Conservation (phyloP, 139 green algal genomes). For the Protoeuglena noctilucae region DNA sequence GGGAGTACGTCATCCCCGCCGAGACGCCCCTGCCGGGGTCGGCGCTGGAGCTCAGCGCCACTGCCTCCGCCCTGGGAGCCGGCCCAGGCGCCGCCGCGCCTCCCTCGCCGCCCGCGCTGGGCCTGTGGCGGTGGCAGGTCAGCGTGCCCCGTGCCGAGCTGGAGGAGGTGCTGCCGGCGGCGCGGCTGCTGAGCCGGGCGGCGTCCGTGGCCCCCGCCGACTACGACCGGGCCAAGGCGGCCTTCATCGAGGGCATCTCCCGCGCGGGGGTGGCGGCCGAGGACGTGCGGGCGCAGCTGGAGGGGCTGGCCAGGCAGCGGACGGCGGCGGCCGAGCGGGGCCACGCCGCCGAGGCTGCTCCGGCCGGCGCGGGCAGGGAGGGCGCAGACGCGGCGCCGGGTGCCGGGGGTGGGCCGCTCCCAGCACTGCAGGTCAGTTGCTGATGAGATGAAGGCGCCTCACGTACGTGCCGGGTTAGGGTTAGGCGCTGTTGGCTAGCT, state of each 20-base stretch:
- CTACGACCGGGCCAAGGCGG: conserved; percentile 15
- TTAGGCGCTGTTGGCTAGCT: too few relatives aligned
- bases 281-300: conserved; percentile 2
- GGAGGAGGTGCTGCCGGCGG: conserved; percentile 71
- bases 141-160: conserved; percentile 55
- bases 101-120: too few relatives aligned
- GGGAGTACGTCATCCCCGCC: conserved; percentile 54
- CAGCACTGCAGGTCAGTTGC: too few relatives aligned
- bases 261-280: not conserved
- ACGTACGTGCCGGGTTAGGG: too few relatives aligned
- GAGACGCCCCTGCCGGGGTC: conserved; percentile 18
- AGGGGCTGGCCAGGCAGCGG: too few relatives aligned
- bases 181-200: conserved; percentile 46
- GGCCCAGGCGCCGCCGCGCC: not conserved
- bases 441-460: too few relatives aligned
- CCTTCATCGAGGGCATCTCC: conserved; percentile 10
- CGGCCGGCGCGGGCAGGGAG: too few relatives aligned
- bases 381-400: too few relatives aligned
- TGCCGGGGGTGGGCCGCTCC: too few relatives aligned
- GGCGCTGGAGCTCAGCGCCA: too few relatives aligned
- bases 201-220: conserved; percentile 6
- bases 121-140: conserved; percentile 21
- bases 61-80: not conserved
- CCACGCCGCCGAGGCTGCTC: too few relatives aligned
- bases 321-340: too few relatives aligned